Base-by-base conservation (phyloP, 192 early-diverging fungal genomes). In the Coemansia sp. region DNA sequence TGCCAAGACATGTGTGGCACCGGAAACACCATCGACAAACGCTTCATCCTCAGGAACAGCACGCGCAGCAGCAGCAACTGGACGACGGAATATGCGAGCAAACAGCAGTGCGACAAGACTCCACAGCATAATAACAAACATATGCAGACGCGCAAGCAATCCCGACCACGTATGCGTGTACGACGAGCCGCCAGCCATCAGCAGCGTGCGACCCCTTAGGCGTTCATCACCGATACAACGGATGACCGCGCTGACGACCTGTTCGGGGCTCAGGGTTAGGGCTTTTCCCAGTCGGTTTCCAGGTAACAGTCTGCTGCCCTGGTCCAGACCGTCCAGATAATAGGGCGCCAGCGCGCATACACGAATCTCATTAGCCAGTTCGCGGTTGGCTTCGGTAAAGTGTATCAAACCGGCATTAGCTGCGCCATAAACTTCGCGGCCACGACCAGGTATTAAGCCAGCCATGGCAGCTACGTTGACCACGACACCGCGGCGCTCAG, bases 221-320 rank as follows among this genome's bases (percentile, higher is more conserved):
- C 57, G 37, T n/a, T 60, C 37, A 43, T 74, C 71, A 48, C 57
- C 53, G 39, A 74, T 74, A 43, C 71, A 74, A 22, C 71, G 61
- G 22, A 74, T 11, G 3, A 74, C 66, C 0, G 71, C 55, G 2
- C 23, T 57, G 38, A 68, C 71, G 41, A 74, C 71, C 54, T 74
- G 71, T 13, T 57, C 53, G 52, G 53, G 52, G 13, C 57, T 61
- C 71, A 68, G 57, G n/a, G 61, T 57, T 57, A 68, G 61, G 66
- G 67, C 54, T 2, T 60, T 41, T 19, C 71, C 65, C 40, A 73
- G 53, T 2, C 53, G 51, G 41, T 64, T 66, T 4, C 71, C 71
- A 1, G 71, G 71, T 50, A 73, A 45, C 60, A 73, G 39, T 14
- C 71, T 59, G 3, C 46, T 61, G 59, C 51, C 53, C 47, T 37